phyloP scores from a whole-genome alignment of 371 early-diverging fungal species.

The Parasitella parasitica region DNA sequence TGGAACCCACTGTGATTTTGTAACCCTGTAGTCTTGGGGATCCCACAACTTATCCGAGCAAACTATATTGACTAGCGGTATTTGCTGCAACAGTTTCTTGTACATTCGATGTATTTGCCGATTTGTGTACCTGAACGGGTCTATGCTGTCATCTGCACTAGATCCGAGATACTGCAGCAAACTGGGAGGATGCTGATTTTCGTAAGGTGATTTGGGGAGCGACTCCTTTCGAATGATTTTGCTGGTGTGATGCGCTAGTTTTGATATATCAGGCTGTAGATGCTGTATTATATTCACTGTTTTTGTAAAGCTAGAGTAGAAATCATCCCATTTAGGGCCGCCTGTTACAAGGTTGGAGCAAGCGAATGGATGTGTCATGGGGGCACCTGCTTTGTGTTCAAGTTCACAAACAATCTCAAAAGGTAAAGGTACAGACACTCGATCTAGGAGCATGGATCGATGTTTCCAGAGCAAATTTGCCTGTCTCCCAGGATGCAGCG shows the following conservation, averaged over 20 bases:
- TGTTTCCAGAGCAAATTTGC: constrained; percentile 47
- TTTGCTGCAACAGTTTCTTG: constrained; percentile 17
- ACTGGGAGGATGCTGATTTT: constrained; percentile 3
- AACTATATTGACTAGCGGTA: constrained; percentile 27
- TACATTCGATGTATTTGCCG: constrained; percentile 31
- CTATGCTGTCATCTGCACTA: not conserved
- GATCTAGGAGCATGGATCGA: constrained; percentile 31
- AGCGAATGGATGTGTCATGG: constrained; percentile 7
- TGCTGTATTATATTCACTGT: constrained; percentile 2
- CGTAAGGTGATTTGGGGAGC: constrained; percentile 15
- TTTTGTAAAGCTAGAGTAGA: constrained; percentile 20
- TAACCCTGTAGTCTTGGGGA: constrained; percentile 1
- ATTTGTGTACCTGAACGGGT: not conserved
- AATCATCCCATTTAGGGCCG: constrained; percentile 34
- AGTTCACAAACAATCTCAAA: constrained; percentile 41
- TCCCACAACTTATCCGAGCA: constrained; percentile 21
- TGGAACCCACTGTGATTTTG: constrained; percentile 27
- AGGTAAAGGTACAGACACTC: constrained; percentile 33
- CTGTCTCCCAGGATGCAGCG: constrained; percentile 41
- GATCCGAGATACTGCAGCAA: constrained; percentile 9
- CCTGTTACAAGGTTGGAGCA: constrained; percentile 10
- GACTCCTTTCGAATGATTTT: constrained; percentile 3
- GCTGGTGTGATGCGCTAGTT: not conserved
- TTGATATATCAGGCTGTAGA: not conserved
- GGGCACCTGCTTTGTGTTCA: constrained; percentile 34